These are phyloP conservation scores for Earliella scabrosa DNA, from an alignment of 1,284 basidiomycete genomes.

Conservation along the genomic window DNA sequence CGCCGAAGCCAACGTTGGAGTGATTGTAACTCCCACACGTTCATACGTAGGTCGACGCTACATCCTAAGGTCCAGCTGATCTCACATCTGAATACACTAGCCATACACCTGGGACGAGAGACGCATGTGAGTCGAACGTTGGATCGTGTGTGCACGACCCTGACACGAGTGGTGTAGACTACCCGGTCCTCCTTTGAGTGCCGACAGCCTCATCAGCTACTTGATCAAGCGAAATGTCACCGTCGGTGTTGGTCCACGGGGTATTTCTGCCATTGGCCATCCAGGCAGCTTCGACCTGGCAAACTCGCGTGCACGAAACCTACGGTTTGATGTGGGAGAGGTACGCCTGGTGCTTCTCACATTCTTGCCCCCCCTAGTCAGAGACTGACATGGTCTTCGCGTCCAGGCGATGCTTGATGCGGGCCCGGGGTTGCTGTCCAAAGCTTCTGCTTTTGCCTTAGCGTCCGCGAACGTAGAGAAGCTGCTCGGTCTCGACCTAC, in stretches of 20 bases:
- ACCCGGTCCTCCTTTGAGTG: conserved; percentile 76
- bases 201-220: conserved; percentile 64
- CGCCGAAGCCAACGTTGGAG: conserved; percentile 70
- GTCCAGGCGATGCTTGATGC: conserved; percentile 41
- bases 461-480: conserved; percentile 55
- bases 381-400: neutral
- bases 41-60: conserved; percentile 46
- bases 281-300: conserved; percentile 46
- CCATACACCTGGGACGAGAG: conserved; percentile 61
- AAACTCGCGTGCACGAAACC: conserved; percentile 53
- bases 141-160: too few relatives aligned
- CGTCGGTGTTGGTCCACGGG: conserved; percentile 64
- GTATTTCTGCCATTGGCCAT: conserved; percentile 11
- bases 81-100: neutral
- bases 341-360: conserved; percentile 33
- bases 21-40: conserved; percentile 67
- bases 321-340: conserved; percentile 66
- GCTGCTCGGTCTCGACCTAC: conserved; percentile 46
- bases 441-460: conserved; percentile 47
- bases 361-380: conserved; percentile 27
- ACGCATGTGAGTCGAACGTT: conserved; percentile 54
- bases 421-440: conserved; percentile 39
- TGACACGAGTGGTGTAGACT: too few relatives aligned
- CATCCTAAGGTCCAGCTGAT: too few relatives aligned
- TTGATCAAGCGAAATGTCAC: conserved; percentile 72